Conservation (phyloP, 2,329 filamentous ascomycete species). For the Hypoxylon sp. region DNA sequence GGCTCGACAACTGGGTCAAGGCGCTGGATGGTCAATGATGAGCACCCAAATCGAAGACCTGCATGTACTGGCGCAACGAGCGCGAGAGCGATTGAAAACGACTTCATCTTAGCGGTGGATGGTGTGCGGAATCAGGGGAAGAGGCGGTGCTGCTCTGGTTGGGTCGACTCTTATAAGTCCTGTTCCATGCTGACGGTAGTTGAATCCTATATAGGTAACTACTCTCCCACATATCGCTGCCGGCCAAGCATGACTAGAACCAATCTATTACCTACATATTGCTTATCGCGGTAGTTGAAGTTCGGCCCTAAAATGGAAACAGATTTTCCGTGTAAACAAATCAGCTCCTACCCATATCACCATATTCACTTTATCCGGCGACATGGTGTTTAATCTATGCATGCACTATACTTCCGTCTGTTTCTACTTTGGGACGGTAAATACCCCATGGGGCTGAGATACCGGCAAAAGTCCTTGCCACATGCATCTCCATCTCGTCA, state of each 20-base stretch:
- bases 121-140: conserved; percentile 20
- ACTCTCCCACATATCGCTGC: conserved; percentile 15
- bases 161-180: conserved; percentile 35
- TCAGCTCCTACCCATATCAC: conserved; percentile 37
- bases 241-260: conserved; percentile 12
- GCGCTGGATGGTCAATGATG: conserved; percentile 52
- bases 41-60: conserved; percentile 54
- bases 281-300: conserved; percentile 27
- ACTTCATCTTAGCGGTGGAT: conserved; percentile 50
- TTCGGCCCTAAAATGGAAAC: conserved; percentile 18
- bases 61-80: conserved; percentile 52
- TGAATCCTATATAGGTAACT: conserved; percentile 11
- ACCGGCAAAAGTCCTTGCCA: conserved; percentile 43
- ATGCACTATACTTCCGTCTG: conserved; percentile 32
- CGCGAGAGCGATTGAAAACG: conserved; percentile 47
- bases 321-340: conserved; percentile 37
- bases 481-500: conserved; percentile 17
- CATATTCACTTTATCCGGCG: conserved; percentile 48
- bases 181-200: conserved; percentile 7
- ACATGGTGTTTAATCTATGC: conserved; percentile 43
- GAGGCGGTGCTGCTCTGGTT: conserved; percentile 2
- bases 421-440: conserved; percentile 38
- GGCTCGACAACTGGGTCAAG: conserved; percentile 54
- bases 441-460: conserved; percentile 37
- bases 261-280: conserved; percentile 30